A percentile compares a stretch with the other conserved stretches of the same genome.
phyloP scores from a whole-genome alignment of 2,329 filamentous ascomycete genomes.

The Pseudogymnoascus sp. region DNA sequence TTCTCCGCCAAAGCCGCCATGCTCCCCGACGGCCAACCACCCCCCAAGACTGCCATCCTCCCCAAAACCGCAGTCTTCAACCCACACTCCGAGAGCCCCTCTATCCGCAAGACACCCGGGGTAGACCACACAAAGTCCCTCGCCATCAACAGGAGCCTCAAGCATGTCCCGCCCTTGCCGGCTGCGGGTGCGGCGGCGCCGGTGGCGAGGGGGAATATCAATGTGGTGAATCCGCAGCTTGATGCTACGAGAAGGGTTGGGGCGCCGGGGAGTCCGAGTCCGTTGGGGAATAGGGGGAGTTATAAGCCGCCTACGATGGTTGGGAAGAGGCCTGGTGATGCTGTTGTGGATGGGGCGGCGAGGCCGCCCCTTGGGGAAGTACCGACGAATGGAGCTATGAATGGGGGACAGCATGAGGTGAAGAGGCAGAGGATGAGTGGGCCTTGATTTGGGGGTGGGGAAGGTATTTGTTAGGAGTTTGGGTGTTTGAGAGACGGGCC shows the following conservation, averaged over 20 bases:
- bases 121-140: slow-evolving; percentile 61
- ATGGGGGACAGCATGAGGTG: slow-evolving; percentile 19
- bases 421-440: slow-evolving; percentile 28
- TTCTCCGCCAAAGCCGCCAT: slow-evolving; percentile 60
- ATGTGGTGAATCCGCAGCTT: slow-evolving; percentile 44
- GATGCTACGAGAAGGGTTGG: slow-evolving; percentile 51
- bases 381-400: slow-evolving; percentile 21
- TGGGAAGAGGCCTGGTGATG: slow-evolving; percentile 21
- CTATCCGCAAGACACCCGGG: slow-evolving; percentile 80
- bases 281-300: slow-evolving; percentile 48
- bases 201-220: slow-evolving; percentile 29
- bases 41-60: slow-evolving; percentile 30
- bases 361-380: slow-evolving; percentile 25
- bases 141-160: slow-evolving; percentile 26
- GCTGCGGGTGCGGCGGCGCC: slow-evolving; percentile 12
- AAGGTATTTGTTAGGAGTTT: background rate
- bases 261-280: slow-evolving; percentile 46
- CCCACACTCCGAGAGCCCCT: slow-evolving; percentile 68
- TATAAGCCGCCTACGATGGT: slow-evolving; percentile 53
- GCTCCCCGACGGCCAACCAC: slow-evolving; percentile 36
- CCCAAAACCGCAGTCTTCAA: slow-evolving; percentile 50
- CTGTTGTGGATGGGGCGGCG: background rate
- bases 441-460: background rate
- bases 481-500: background rate
- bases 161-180: slow-evolving; percentile 41